Evolutionary conservation across 129 eudicot genomes (phyloP).

Genomic region (Escallonia herrerae): DNA sequence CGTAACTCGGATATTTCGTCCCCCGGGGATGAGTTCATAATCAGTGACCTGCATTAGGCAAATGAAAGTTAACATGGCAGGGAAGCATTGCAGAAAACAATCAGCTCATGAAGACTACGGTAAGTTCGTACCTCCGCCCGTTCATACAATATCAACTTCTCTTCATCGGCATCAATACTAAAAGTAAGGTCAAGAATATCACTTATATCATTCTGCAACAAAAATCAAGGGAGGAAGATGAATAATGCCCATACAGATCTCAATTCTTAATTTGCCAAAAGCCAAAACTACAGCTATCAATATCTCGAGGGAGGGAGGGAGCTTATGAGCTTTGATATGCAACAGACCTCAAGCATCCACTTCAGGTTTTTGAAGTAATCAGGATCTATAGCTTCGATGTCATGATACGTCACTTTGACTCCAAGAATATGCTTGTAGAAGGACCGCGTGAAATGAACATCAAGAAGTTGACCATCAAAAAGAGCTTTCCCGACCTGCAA

Average conservation of each 20-base stretch:
- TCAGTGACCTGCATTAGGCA: constrained; percentile 69
- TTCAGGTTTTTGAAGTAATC: constrained; percentile 92
- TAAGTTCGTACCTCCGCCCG: constrained; percentile 50
- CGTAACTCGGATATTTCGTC: constrained; percentile 90
- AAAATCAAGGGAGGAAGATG: neutral
- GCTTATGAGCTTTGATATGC: neutral
- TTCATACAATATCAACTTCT: constrained; percentile 83
- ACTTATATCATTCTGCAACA: constrained; percentile 89
- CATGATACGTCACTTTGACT: constrained; percentile 95
- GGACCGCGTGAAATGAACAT: constrained; percentile 96
- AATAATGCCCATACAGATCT: neutral
- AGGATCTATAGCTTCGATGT: constrained; percentile 97
- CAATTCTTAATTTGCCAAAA: neutral
- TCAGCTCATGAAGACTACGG: neutral
- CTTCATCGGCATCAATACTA: constrained; percentile 99
- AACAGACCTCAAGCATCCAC: constrained; percentile 96
- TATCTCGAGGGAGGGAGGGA: neutral
- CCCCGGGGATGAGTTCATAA: constrained; percentile 90
- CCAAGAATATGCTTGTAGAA: constrained; percentile 98
- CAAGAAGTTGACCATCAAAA: constrained; percentile 92
- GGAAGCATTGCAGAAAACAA: neutral
- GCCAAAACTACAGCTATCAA: neutral
- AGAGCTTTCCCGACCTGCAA: constrained; percentile 93
- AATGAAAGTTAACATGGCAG: neutral
- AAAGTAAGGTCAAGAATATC: constrained; percentile 83